Evolutionary conservation across 169 alveolate species (phyloP), one percentile per base, ranked within the genome.

Genomic region (Plasmodium chabaudi): DNA sequence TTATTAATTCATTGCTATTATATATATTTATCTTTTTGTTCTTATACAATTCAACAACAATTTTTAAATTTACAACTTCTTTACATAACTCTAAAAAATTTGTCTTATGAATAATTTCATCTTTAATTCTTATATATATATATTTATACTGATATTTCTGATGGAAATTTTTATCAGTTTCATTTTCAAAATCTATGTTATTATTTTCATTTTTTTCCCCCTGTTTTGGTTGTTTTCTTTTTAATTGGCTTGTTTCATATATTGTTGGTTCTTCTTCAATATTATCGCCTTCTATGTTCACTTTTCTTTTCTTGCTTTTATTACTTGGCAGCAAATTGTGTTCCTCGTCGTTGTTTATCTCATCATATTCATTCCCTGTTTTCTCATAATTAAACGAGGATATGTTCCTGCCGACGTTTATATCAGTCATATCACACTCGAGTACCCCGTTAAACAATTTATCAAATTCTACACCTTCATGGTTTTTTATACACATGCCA

Each of bases 41-140:
- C 17, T 68, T 72, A 61, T 67, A 49, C 19, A 82, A 51, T 82
- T 82, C 90, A 34, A 67, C 17, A 39, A 67, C 9, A 21, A 86
- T 51, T 69, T 69, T 86, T 23, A 27, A 59, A 61, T 71, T n/a
- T 39, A 86, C 71, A 44, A 70, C 47, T 13, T 86, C 87, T 13
- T 53, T 64, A 23, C 25, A 59, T 49, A 86, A 13, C n/a, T 15
- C 21, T 25, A 70, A 70, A 86, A 86, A 86, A 7, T 70, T 34
- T 2, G 87, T 86, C 4, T 86, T 68, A 60, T 69, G 42, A 55
- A 86, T 51, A n/a, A 47, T 73, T 12, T 86, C 87, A 9, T 7
- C 51, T 23, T 86, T 86, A 21, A 86, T 72, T n/a, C 60, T 59
- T 69, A 69, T 53, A 56, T 70, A 86, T n/a, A 53, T 56, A 60